These are phyloP conservation scores for Sporobolomyces pararoseus DNA, from an alignment of 768 basidiomycete genomes.

Conservation along the genomic window DNA sequence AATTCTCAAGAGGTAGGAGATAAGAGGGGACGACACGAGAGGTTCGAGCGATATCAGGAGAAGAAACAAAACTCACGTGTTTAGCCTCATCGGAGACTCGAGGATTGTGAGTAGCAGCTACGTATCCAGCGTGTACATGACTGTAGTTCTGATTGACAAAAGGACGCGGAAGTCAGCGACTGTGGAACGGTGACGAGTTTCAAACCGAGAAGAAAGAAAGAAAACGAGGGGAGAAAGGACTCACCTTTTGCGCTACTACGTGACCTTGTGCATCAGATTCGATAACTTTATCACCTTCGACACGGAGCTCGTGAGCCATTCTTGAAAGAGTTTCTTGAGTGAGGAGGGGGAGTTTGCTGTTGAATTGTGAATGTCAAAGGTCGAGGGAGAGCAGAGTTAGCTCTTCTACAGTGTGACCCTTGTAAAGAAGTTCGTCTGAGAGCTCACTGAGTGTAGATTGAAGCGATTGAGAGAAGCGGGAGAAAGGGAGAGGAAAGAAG, in stretches of 20 bases:
- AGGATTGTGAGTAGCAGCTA: slow-evolving; percentile 21
- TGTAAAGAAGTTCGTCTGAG: too few species aligned
- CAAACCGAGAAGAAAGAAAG: not conserved
- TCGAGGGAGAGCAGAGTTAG: too few species aligned
- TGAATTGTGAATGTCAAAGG: too few species aligned
- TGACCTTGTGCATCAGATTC: slow-evolving; percentile 16
- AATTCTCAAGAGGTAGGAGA: too few species aligned
- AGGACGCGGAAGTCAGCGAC: not conserved
- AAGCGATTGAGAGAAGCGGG: not conserved
- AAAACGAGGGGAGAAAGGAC: not conserved
- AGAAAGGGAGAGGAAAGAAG: not conserved
- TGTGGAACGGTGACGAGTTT: not conserved
- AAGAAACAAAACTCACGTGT: not conserved
- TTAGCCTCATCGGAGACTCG: not conserved
- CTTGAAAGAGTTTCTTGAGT: not conserved
- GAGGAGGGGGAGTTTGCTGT: not conserved
- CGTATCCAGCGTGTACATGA: slow-evolving; percentile 21
- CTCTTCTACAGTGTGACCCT: too few species aligned
- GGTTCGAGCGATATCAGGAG: too few species aligned
- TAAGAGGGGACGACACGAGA: too few species aligned
- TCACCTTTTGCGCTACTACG: slow-evolving; percentile 14
- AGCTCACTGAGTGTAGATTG: too few species aligned
- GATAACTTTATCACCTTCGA: slow-evolving; percentile 28
- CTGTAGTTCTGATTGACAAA: slow-evolving; percentile 5
- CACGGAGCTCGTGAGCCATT: slow-evolving; percentile 20